Base-by-base conservation (phyloP, 1,284 basidiomycete genomes). In the Fomitiporia mediterranea region DNA sequence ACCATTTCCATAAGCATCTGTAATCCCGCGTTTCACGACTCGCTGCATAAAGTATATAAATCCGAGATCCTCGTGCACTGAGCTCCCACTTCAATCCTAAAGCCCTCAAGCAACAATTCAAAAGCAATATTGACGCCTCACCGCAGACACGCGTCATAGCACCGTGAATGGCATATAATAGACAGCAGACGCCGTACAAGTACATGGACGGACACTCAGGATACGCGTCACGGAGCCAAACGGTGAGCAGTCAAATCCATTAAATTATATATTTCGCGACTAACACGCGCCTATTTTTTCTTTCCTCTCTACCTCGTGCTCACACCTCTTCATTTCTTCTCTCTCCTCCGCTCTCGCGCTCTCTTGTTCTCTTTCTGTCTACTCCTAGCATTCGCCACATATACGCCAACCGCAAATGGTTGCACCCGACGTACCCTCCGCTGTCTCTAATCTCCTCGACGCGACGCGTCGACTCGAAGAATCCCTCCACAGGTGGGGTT, bases 381-480 rank as follows among this genome's bases (percentile, higher is more conserved):
- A 34, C 11, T 25, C 25, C n/a, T 32, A 48, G 39, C 50, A 40
- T 40, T 38, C 50, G 23, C 50, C 51, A 19, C 49, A 40, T 5
- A 23, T 46, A 15, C n/a, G n/a, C n/a, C n/a, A n/a, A n/a, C 51
- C 35, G 67, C 64, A 68, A 11, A 30, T 28, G 44, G 67, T 32
- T 69, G 61, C 53, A 25, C 52, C 69, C 13, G 69, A 86, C 61
- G 81, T 89, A 2, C 76, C 83, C 5, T 72, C 68, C 30, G 81
- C 88, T 25, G 92, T 98, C n/a, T 91, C 86, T 38, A 81, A 82
- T 51, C 80, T 98, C 32, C 81, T 98, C 19, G 82, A 89, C 2
- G 85, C 92, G 35, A 97, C 94, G 25, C 93, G 92, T 67, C 81
- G 86, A 64, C 82, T 99, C 17, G 86, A 97, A 63, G 86, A 91